Evolutionary conservation across 164 flowering plant species (phyloP), one percentile per base, ranked within the genome.

Genomic region (Magnolia sinica): DNA sequence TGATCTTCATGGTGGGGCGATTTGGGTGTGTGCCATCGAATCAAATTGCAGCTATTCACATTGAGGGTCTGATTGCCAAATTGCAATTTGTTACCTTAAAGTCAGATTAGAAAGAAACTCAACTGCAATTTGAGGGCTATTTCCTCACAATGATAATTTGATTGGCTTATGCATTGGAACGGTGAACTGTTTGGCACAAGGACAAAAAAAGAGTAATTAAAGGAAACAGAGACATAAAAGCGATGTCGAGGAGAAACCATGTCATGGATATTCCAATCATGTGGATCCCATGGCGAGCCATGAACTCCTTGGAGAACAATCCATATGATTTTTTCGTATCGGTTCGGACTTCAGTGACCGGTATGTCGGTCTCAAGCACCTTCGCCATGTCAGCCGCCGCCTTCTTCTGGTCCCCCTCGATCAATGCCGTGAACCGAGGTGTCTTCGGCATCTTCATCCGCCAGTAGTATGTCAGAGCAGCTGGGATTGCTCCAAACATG

Each of bases 391-490:
- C 51, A 0, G 49, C 67, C 3, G 87, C 88, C 0, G 88, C 71
- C 50, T 37, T 16, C 50, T 68, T 14, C 3, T 29, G 50, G 71
- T 68, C n/a, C 20, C 22, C 50, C 19, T 14, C 97, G 16, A 92
- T 93, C 3, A 92, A 88, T 1, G 95, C 94, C 0, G 95, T 91
- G 95, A 89, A 68, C n/a, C 71, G 51, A 0, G 71, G 50, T 18
- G 71, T 27, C 67, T 92, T 92, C 0, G 94, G 97, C 95, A 92
- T 92, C 76, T 90, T 91, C 88, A 84, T 78, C 27, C 97, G 76
- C 91, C 86, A 90, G 83, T 92, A 92, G 86, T 87, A 92, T 0
- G 95, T 91, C 1, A 89, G 73, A 0, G 81, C 85, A 1, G 97
- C 95, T 0, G 95, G 95, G 70, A 0, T 92, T 88, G 7, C 97